Conservation (phyloP, 352 stramenopile genomes). For the Ophiocytium majus region DNA sequence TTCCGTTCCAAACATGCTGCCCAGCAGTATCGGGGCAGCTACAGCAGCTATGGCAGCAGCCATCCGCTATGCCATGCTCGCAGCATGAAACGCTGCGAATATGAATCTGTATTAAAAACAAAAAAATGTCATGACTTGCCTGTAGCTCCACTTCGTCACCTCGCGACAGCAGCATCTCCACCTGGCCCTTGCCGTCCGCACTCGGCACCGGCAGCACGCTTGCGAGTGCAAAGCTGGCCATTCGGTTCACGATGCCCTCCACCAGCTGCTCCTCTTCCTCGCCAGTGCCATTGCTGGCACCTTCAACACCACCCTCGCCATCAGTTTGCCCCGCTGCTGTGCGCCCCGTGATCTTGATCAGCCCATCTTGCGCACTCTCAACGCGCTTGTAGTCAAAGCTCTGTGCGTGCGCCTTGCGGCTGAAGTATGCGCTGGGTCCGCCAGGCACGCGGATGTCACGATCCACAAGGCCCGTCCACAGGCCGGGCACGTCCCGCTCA, state of each 20-base stretch:
- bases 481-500: background rate
- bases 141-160: constrained; percentile 22
- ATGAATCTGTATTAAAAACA: too few species aligned
- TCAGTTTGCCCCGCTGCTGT: background rate
- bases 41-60: too few species aligned
- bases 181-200: background rate
- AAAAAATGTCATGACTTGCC: too few species aligned
- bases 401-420: background rate
- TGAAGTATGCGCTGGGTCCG: background rate
- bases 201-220: background rate
- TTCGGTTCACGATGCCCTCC: background rate
- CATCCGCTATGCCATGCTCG: too few species aligned
- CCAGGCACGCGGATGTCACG: constrained; percentile 17
- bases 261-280: background rate
- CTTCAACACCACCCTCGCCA: background rate
- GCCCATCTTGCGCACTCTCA: constrained; percentile 2
- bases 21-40: too few species aligned
- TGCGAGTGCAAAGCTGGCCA: constrained; percentile 8
- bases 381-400: background rate
- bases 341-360: background rate
- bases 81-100: too few species aligned
- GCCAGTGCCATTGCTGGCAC: background rate
- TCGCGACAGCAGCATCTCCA: background rate
- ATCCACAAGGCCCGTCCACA: constrained; percentile 13
- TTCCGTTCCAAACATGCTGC: too few species aligned